Base-by-base conservation (phyloP, 2,329 filamentous ascomycete species). In the Ophiocordyceps sinensis region DNA sequence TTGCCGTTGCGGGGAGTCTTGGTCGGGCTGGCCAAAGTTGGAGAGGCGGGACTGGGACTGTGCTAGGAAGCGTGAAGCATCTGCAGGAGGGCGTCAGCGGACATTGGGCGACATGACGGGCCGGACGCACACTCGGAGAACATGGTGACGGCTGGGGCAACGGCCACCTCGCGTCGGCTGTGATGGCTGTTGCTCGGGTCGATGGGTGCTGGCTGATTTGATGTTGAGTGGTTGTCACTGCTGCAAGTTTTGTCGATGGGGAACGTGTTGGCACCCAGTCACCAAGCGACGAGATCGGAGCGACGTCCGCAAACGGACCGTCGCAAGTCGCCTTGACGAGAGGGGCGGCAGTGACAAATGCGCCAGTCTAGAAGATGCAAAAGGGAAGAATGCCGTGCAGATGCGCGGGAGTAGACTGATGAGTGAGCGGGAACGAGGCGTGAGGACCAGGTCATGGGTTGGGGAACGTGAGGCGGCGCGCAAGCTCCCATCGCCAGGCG, bases 51-150 rank as follows among this genome's bases (percentile, higher is more conserved):
- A 94, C 69, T 94, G 88, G 50, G 88, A 95, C 75, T 96, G 91
- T 46, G 88, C 85, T 53, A 98, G 78, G 61, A 98, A 98, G 52
- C 82, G 82, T 51, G 89, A 96, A 55, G 91, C 91, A 80, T 96
- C 91, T 95, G 56, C 41, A 38, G 1, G n/a, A 41, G 29, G 37
- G 38, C 9, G 46, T 57, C 41, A 55, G 51, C 39, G 34, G 21
- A 34, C 32, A 28, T 37, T 38, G 19, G 14, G 29, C 13, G 29
- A 14, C 10, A 5, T 7, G 28, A 4, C 19, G 28, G 28, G 37
- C 35, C 42, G 21, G 11, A 70, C 85, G 66, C 73, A 93, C 86
- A 94, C 79, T 94, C 86, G 43, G 86, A 94, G 66, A 66, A 66
- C 63, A 66, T 66, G 39, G 39, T 56, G 54, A 46, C 51, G 47